phyloP scores from a whole-genome alignment of 2,329 filamentous ascomycete genomes.

The Penicillium nordicum region DNA sequence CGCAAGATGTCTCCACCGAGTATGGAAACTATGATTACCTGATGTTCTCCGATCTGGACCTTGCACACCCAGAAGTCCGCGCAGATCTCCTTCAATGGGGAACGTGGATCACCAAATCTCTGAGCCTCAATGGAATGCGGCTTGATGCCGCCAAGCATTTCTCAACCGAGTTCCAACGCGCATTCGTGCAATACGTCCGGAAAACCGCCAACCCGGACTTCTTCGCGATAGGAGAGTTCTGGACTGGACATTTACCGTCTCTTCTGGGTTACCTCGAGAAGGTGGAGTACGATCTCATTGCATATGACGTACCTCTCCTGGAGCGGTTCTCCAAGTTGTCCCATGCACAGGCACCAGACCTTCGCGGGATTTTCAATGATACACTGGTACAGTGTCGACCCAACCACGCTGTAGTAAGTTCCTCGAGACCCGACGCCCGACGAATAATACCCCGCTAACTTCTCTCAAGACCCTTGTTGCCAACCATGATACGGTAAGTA shows the following conservation, averaged over 20 bases:
- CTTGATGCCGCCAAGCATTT: slow-evolving; percentile 73
- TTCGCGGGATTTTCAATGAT: slow-evolving; percentile 61
- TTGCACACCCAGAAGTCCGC: slow-evolving; percentile 60
- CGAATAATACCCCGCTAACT: slow-evolving; percentile 5
- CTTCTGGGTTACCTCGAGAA: slow-evolving; percentile 57
- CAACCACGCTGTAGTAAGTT: slow-evolving; percentile 45
- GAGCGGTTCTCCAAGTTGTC: slow-evolving; percentile 64
- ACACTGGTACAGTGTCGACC: slow-evolving; percentile 56
- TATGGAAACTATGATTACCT: slow-evolving; percentile 67
- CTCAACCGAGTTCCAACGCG: slow-evolving; percentile 61
- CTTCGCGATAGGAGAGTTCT: slow-evolving; percentile 69
- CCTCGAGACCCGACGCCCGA: background rate
- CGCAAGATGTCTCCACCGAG: slow-evolving; percentile 58
- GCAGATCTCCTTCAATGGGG: slow-evolving; percentile 65
- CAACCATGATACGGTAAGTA: slow-evolving; percentile 25
- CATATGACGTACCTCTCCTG: slow-evolving; percentile 68
- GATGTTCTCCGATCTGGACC: slow-evolving; percentile 71
- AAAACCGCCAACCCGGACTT: slow-evolving; percentile 51
- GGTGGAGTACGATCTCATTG: slow-evolving; percentile 57
- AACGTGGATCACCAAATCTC: slow-evolving; percentile 60
- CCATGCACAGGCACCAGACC: slow-evolving; percentile 54
- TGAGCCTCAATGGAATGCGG: slow-evolving; percentile 63
- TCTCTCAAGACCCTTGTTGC: slow-evolving; percentile 17
- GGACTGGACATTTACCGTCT: slow-evolving; percentile 56
- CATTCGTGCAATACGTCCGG: slow-evolving; percentile 61